Evolutionary conservation across 2,329 filamentous ascomycete genomes (phyloP).

Genomic region (Penicillium sp.): DNA sequence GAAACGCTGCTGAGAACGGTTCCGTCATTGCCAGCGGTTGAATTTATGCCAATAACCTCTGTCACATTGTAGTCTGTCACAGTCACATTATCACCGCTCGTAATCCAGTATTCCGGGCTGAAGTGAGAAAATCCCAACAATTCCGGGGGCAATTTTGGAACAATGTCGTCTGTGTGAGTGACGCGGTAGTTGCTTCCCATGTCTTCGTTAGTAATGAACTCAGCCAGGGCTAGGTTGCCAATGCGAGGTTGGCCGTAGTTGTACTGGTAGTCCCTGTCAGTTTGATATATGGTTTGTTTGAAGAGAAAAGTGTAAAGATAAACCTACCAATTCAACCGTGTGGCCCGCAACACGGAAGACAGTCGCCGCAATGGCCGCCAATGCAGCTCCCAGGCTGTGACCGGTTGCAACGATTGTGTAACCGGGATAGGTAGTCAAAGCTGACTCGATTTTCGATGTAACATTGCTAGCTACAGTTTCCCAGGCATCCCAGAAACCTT

Average conservation of each 20-base stretch:
- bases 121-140: slow-evolving; percentile 31
- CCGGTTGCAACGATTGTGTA: slow-evolving; percentile 44
- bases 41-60: slow-evolving; percentile 30
- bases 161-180: slow-evolving; percentile 36
- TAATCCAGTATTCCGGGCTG: slow-evolving; percentile 42
- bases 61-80: slow-evolving; percentile 31
- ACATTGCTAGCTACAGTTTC: slow-evolving; percentile 26
- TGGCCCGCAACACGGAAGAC: slow-evolving; percentile 38
- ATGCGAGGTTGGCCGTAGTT: slow-evolving; percentile 41
- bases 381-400: slow-evolving; percentile 47
- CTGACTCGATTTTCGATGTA: slow-evolving; percentile 31
- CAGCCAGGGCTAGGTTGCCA: slow-evolving; percentile 34
- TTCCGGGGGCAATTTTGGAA: slow-evolving; percentile 36
- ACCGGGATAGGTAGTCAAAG: slow-evolving; percentile 34
- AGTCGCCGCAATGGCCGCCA: slow-evolving; percentile 44
- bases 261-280: slow-evolving; percentile 27
- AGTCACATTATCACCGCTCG: slow-evolving; percentile 23
- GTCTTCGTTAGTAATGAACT: slow-evolving; percentile 35
- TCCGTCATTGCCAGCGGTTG: slow-evolving; percentile 32
- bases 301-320: not conserved
- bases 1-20: slow-evolving; percentile 17
- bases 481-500: slow-evolving; percentile 47
- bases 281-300: not conserved
- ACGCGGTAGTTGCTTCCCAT: slow-evolving; percentile 31
- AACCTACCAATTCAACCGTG: slow-evolving; percentile 37